Conservation (phyloP, 768 basidiomycete species). For the Vararia minispora region DNA sequence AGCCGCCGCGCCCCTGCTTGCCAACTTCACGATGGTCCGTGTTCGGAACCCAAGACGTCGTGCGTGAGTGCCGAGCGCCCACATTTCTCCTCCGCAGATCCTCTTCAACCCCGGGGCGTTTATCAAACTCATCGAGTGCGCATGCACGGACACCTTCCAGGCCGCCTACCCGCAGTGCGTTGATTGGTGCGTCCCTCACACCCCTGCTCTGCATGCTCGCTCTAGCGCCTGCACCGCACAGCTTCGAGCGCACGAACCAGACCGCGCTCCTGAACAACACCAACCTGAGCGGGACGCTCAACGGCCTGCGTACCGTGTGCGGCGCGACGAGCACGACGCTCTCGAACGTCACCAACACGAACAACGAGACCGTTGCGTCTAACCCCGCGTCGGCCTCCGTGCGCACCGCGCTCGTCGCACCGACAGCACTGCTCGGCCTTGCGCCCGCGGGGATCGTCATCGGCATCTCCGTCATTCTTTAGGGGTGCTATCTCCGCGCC, state of each 20-base stretch:
- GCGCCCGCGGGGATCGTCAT: too few relatives aligned
- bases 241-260: slow-evolving; percentile 50
- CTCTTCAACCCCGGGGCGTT: slow-evolving; percentile 56
- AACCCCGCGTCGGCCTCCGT: too few relatives aligned
- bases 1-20: slow-evolving; percentile 42
- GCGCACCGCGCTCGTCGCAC: too few relatives aligned
- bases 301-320: slow-evolving; percentile 41
- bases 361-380: slow-evolving; percentile 34
- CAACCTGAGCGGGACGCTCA: slow-evolving; percentile 36
- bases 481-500: too few relatives aligned
- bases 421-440: too few relatives aligned
- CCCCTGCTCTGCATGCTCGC: not conserved
- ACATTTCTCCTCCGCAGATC: slow-evolving; percentile 35
- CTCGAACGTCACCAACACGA: slow-evolving; percentile 35
- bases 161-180: slow-evolving; percentile 49
- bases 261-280: slow-evolving; percentile 35
- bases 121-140: slow-evolving; percentile 50
- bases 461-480: too few relatives aligned
- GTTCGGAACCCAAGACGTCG: not conserved
- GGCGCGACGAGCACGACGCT: slow-evolving; percentile 39
- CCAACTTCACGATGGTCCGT: slow-evolving; percentile 43
- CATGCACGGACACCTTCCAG: slow-evolving; percentile 41
- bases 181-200: slow-evolving; percentile 37
- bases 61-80: not conserved
- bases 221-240: slow-evolving; percentile 13